phyloP scores from a whole-genome alignment of 2,329 filamentous ascomycete species.

The Pseudogymnoascus sp. region DNA sequence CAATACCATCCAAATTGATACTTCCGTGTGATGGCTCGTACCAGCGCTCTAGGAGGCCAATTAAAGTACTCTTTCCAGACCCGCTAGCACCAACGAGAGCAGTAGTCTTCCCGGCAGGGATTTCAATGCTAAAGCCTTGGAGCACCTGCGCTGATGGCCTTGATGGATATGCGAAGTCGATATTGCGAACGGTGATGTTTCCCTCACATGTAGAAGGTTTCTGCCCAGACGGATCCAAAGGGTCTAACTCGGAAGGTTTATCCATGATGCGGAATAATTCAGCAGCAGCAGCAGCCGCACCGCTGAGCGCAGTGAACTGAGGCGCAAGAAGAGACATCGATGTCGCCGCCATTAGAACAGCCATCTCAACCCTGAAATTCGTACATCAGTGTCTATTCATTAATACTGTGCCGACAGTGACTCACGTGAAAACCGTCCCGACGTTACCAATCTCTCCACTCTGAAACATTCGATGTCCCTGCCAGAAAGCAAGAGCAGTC shows the following conservation, averaged over 20 bases:
- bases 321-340: constrained; percentile 41
- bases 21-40: constrained; percentile 32
- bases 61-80: constrained; percentile 33
- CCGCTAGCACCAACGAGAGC: constrained; percentile 31
- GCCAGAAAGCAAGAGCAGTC: constrained; percentile 45
- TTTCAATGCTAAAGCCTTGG: constrained; percentile 24
- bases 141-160: constrained; percentile 27
- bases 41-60: constrained; percentile 34
- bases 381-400: not conserved
- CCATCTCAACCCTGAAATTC: constrained; percentile 37
- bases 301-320: constrained; percentile 38
- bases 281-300: constrained; percentile 39
- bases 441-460: constrained; percentile 38
- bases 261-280: constrained; percentile 43
- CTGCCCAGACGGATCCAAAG: constrained; percentile 33
- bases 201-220: constrained; percentile 21
- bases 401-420: constrained; percentile 9
- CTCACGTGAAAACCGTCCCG: constrained; percentile 41
- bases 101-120: constrained; percentile 13
- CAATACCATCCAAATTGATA: constrained; percentile 33
- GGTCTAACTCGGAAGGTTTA: constrained; percentile 37
- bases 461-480: constrained; percentile 41
- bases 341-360: constrained; percentile 40
- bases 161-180: constrained; percentile 34
- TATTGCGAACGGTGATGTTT: constrained; percentile 28